These are phyloP conservation scores for Xylariomycetidae sp. DNA, from an alignment of 2,329 filamentous ascomycete species.

Conservation along the genomic window DNA sequence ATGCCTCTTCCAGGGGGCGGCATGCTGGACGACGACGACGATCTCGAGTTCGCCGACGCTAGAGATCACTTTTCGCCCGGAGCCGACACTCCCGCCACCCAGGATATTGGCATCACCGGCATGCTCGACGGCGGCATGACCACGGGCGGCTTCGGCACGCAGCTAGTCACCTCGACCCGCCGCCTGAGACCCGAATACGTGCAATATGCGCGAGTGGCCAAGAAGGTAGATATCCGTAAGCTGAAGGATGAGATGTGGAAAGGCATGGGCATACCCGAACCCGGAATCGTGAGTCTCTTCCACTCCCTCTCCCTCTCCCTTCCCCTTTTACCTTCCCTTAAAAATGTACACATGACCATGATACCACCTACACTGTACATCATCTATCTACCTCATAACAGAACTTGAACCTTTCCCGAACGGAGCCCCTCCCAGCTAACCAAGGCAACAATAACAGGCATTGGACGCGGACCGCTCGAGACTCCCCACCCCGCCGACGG, in stretches of 20 bases:
- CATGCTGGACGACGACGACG: conserved; percentile 60
- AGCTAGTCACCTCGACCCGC: conserved; percentile 61
- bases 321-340: conserved; percentile 1
- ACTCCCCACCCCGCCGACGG: conserved; percentile 23
- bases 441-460: not conserved
- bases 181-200: conserved; percentile 64
- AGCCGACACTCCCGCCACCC: conserved; percentile 44
- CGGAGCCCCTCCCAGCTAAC: no score
- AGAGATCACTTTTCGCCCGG: conserved; percentile 72
- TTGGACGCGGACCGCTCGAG: conserved; percentile 23
- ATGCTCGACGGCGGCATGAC: conserved; percentile 48
- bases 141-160: conserved; percentile 55
- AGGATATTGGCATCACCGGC: conserved; percentile 43
- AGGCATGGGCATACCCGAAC: conserved; percentile 53
- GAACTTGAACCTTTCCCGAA: no score
- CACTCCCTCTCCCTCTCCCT: conserved; percentile 3
- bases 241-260: conserved; percentile 69
- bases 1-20: conserved; percentile 62
- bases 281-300: conserved; percentile 44
- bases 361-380: no score
- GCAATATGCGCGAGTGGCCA: conserved; percentile 65
- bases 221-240: conserved; percentile 65
- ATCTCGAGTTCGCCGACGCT: conserved; percentile 73
- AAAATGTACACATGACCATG: conserved; percentile 8
- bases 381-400: no score